phyloP scores from a whole-genome alignment of 2,329 filamentous ascomycete species.

The Fusarium domesticum region DNA sequence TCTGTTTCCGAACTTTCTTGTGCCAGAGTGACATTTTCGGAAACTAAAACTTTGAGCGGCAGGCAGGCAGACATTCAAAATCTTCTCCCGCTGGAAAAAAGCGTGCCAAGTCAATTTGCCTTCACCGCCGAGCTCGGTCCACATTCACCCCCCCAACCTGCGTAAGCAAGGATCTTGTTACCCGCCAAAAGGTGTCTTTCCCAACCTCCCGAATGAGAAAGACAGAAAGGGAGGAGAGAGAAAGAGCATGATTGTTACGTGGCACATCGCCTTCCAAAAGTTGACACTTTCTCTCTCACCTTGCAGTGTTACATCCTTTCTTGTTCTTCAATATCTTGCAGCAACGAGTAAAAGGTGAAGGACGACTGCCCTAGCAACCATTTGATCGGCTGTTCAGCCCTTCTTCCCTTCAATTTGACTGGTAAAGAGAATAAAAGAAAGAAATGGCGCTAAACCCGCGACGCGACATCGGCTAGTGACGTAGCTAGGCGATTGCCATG shows the following conservation, averaged over 20 bases:
- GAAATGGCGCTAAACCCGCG: constrained; percentile 15
- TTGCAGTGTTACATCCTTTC: neutral
- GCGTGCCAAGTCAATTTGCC: too few relatives aligned
- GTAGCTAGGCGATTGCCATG: constrained; percentile 20
- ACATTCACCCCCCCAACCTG: neutral
- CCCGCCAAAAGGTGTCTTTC: neutral
- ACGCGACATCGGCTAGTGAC: constrained; percentile 27
- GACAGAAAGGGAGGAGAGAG: neutral
- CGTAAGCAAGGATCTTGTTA: neutral
- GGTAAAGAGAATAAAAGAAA: constrained; percentile 1
- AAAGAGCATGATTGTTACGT: neutral
- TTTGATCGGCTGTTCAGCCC: constrained; percentile 1
- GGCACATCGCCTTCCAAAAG: too few relatives aligned
- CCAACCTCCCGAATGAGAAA: neutral
- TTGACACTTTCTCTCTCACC: neutral
- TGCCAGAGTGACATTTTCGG: too few relatives aligned
- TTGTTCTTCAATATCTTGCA: neutral
- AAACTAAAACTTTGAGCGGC: too few relatives aligned
- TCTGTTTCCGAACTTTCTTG: neutral
- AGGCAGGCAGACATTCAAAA: too few relatives aligned
- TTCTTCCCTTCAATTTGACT: neutral
- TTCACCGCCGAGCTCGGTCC: neutral
- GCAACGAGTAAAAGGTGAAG: too few relatives aligned
- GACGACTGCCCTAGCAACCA: constrained; percentile 27
- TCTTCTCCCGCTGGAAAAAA: too few relatives aligned